Percentiles rank a stretch among this genome's conserved stretches.
Conservation (phyloP, 257 asterid species). For the Solanum bukasovii region DNA sequence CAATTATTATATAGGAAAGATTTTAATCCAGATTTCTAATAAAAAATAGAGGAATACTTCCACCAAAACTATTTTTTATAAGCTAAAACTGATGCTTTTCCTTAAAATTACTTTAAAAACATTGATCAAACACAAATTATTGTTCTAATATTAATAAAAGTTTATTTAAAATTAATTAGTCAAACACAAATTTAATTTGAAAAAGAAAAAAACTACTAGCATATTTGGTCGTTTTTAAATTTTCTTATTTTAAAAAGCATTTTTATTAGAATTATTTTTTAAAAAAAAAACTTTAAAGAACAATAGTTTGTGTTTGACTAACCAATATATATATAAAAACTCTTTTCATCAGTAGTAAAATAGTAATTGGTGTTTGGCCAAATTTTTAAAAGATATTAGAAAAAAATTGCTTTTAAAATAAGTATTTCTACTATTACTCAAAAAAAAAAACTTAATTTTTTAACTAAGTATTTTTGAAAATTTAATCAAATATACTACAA, state of each 20-base stretch:
- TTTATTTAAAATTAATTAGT: too few species aligned
- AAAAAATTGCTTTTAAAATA: not conserved
- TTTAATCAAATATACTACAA: not conserved
- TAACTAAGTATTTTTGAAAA: not conserved
- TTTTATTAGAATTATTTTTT: too few species aligned
- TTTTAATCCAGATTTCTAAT: not conserved
- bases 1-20: too few species aligned
- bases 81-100: not conserved
- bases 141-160: too few species aligned
- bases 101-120: not conserved
- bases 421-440: not conserved
- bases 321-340: not conserved
- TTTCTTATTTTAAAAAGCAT: too few species aligned
- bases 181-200: not conserved
- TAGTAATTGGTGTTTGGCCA: too few species aligned
- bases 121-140: not conserved
- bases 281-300: too few species aligned
- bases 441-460: too few species aligned
- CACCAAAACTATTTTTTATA: not conserved
- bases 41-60: not conserved
- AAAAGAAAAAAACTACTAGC: too few species aligned
- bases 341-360: too few species aligned
- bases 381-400: not conserved
- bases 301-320: too few species aligned
- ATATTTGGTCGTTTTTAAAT: not conserved